phyloP scores from a whole-genome alignment of 768 basidiomycete species.

The Rhodocollybia butyracea region DNA sequence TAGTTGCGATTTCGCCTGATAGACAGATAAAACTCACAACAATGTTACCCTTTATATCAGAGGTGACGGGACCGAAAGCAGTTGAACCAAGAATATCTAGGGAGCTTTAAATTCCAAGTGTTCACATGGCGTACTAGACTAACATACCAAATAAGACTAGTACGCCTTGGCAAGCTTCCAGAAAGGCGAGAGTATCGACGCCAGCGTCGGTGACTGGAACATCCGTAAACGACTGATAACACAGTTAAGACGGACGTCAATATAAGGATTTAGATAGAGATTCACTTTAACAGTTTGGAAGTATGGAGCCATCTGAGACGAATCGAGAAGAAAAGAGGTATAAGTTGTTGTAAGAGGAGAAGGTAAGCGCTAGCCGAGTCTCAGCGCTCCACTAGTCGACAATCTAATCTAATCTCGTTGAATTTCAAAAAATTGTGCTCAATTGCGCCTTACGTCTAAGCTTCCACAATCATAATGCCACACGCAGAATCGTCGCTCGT shows the following conservation, averaged over 20 bases:
- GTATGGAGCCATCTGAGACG: conserved; percentile 65
- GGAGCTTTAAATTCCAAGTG: background rate
- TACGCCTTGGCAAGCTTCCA: conserved; percentile 85
- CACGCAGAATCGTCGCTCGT: conserved; percentile 81
- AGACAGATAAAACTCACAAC: conserved; percentile 44
- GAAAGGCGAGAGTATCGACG: conserved; percentile 83
- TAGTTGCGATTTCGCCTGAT: background rate
- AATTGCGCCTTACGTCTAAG: conserved; percentile 5
- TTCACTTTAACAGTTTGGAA: conserved; percentile 66
- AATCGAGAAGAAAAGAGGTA: conserved; percentile 13
- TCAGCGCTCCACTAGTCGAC: background rate
- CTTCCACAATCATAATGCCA: conserved; percentile 49
- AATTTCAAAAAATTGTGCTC: background rate
- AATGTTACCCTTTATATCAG: conserved; percentile 91
- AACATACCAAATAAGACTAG: conserved; percentile 82
- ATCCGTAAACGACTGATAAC: conserved; percentile 82
- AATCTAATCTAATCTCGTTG: conserved; percentile 12
- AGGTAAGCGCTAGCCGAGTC: too few relatives aligned
- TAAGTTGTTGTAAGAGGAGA: conserved; percentile 6
- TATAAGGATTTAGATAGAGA: background rate
- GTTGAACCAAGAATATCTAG: conserved; percentile 82
- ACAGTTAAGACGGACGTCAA: background rate
- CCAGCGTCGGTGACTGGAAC: conserved; percentile 84
- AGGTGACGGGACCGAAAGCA: conserved; percentile 81
- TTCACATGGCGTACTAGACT: background rate